Evolutionary conservation across 1,284 basidiomycete genomes (phyloP).

Genomic region (Cutaneotrichosporon daszewskae): DNA sequence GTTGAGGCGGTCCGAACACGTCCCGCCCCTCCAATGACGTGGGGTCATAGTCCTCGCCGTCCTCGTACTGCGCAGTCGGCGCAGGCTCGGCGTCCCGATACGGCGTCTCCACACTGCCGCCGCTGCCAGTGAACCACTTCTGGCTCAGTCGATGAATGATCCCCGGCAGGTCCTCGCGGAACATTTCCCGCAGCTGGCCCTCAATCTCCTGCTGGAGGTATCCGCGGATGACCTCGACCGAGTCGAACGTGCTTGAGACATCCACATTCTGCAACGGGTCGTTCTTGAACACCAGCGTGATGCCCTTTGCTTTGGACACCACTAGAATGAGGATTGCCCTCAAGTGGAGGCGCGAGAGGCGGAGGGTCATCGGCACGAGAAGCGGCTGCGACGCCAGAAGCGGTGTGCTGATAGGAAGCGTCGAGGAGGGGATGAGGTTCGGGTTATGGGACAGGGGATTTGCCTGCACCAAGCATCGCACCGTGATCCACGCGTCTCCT

Average conservation of each 20-base stretch:
- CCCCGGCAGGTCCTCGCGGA: constrained; percentile 90
- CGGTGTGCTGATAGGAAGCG: constrained; percentile 67
- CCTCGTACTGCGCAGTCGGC: constrained; percentile 44
- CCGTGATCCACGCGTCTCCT: constrained; percentile 91
- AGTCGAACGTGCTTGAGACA: constrained; percentile 96
- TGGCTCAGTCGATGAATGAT: constrained; percentile 96
- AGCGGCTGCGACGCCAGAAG: constrained; percentile 87
- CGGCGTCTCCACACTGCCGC: constrained; percentile 44
- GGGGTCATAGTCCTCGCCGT: constrained; percentile 51
- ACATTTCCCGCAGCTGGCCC: constrained; percentile 94
- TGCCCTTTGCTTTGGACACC: constrained; percentile 93
- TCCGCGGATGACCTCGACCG: constrained; percentile 93
- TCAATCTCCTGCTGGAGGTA: constrained; percentile 97
- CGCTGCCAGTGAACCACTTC: constrained; percentile 61
- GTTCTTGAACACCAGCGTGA: constrained; percentile 99
- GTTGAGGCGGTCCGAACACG: too few relatives aligned
- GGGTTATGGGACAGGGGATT: constrained; percentile 60
- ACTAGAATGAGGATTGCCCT: constrained; percentile 96
- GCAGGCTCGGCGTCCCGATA: constrained; percentile 30
- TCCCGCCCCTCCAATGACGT: constrained; percentile 13
- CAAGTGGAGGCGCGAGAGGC: constrained; percentile 89
- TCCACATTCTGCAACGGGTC: constrained; percentile 97
- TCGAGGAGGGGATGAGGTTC: constrained; percentile 69
- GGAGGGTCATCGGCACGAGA: constrained; percentile 95
- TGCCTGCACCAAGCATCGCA: constrained; percentile 87